phyloP scores from a whole-genome alignment of 1,284 basidiomycete species.

The Boletellus sp. region DNA sequence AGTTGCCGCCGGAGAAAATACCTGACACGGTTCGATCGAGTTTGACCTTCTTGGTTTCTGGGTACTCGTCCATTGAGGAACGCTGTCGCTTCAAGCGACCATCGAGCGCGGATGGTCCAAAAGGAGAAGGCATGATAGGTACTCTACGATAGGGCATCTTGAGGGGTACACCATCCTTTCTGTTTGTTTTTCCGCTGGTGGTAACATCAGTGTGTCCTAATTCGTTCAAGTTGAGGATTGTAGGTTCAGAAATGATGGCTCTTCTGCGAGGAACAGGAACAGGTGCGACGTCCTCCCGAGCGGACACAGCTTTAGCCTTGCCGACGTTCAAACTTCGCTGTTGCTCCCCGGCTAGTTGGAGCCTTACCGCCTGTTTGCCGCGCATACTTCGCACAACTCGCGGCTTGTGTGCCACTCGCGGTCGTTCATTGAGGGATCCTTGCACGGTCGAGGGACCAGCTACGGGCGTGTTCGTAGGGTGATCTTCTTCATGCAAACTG shows the following conservation, averaged over 20 bases:
- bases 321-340: not conserved
- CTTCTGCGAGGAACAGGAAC: not conserved
- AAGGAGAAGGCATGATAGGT: not conserved
- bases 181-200: not conserved
- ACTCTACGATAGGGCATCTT: not conserved
- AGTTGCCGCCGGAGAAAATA: not conserved
- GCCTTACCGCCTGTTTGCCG: constrained; percentile 15
- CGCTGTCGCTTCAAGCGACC: constrained; percentile 18
- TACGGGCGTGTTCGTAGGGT: not conserved
- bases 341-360: not conserved
- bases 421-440: not conserved
- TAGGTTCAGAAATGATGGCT: not conserved
- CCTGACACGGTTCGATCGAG: constrained; percentile 7
- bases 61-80: constrained; percentile 1
- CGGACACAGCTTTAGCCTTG: not conserved
- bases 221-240: not conserved
- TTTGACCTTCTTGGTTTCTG: constrained; percentile 20
- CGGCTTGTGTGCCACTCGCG: not conserved
- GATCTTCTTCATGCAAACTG: not conserved
- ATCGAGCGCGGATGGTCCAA: not conserved
- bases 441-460: not conserved
- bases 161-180: not conserved
- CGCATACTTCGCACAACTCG: not conserved
- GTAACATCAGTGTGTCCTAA: not conserved
- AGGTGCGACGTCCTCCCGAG: not conserved